Base-by-base conservation (phyloP, 257 asterid genomes). In the Petrea volubilis region DNA sequence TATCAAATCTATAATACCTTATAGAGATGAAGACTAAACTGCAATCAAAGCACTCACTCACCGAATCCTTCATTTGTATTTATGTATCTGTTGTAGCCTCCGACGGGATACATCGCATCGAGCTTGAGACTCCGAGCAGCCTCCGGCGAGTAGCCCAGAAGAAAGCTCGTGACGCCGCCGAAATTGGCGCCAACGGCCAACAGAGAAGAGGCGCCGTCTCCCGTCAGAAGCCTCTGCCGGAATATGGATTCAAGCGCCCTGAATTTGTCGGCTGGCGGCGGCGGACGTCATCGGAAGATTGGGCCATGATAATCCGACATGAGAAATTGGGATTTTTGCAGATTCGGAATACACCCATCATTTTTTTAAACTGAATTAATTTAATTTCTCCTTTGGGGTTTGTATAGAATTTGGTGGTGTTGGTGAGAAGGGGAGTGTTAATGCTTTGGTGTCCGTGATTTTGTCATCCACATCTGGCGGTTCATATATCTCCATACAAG, bases 131-230 rank as follows among this genome's bases (percentile, higher is more conserved):
- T 77, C 82, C 94, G 89, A 75, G 92, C 90, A 53, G 74, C 70
- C 46, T 84, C 91, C 51, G 96, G 97, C 51, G 84, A 84, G 78
- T 89, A 77, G 5, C 98, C 90, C 8, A 93, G 87, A 25, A 93
- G 78, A 67, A 82, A 84, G 77, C 92, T 93, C 8, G 97, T 87
- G 47, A 82, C 51, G 64, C 96, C 97, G 20, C 85, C 84, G 69
- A 91, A 87, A 80, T 93, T 87, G 67, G 96, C 96, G 9, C 96
- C 97, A 6, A 80, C 66, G 3, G 96, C 91, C 28, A 89, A 77
- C 13, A 89, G 49, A 74, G 96, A 83, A 73, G 96, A 90, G 29
- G 92, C 76, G 75, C 86, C 86, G 52, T 82, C 70, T 49, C 97
- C 94, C 0, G 86, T 73, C 53, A 91, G 83, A 43, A 89, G 84